phyloP scores from a whole-genome alignment of 352 stramenopile genomes.

The Phytopythium sindhum region DNA sequence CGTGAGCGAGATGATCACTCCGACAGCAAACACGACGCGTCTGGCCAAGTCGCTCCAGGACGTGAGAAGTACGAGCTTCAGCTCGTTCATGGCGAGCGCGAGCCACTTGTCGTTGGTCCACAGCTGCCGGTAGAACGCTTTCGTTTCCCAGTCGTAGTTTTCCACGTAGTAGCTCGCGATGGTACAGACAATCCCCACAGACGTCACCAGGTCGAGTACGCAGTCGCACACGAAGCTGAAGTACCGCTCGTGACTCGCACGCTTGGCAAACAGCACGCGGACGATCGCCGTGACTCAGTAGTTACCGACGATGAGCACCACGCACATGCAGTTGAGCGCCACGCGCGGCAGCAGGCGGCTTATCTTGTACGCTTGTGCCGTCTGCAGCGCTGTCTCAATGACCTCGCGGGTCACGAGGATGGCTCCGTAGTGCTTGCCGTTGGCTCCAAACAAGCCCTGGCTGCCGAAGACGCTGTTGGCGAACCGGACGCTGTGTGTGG shows the following conservation, averaged over 20 bases:
- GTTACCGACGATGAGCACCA: slow-evolving; percentile 1
- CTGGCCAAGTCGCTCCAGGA: slow-evolving; percentile 22
- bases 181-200: slow-evolving; percentile 8
- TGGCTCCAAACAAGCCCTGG: slow-evolving; percentile 5
- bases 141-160: slow-evolving; percentile 8
- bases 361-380: slow-evolving; percentile 3
- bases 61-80: slow-evolving; percentile 18
- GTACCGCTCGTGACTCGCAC: slow-evolving; percentile 6
- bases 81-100: slow-evolving; percentile 24
- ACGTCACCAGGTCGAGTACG: slow-evolving; percentile 17
- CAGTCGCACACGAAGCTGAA: slow-evolving; percentile 19
- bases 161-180: slow-evolving; percentile 11
- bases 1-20: slow-evolving; percentile 13
- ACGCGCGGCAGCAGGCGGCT: slow-evolving; percentile 2
- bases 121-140: slow-evolving; percentile 10
- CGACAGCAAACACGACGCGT: slow-evolving; percentile 15
- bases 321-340: not conserved
- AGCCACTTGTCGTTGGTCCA: slow-evolving; percentile 32
- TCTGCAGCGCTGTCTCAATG: slow-evolving; percentile 1
- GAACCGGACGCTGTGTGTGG: not conserved
- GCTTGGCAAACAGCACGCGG: slow-evolving; percentile 15
- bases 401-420: slow-evolving; percentile 1
- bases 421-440: not conserved
- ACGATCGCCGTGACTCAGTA: slow-evolving; percentile 2
- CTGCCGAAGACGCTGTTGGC: slow-evolving; percentile 12